Percentiles rank a stretch among this genome's conserved stretches.
phyloP scores from a whole-genome alignment of 768 basidiomycete genomes.

The Amanita thiersii region DNA sequence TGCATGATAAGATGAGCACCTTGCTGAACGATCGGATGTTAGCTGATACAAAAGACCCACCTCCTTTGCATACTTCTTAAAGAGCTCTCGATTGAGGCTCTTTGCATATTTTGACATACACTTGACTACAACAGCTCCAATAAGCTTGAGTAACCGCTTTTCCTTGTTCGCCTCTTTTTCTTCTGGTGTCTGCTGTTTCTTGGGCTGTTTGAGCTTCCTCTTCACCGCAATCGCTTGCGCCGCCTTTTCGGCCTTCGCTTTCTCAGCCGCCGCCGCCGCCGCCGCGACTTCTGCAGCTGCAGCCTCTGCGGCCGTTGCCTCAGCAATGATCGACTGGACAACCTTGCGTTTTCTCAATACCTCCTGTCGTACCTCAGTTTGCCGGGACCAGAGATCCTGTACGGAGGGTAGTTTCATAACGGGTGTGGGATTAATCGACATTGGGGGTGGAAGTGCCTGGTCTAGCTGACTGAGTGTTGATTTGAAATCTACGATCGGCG shows the following conservation, averaged over 20 bases:
- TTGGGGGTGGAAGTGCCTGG: no score
- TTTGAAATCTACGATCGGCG: no score
- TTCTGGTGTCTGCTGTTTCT: slow-evolving; percentile 40
- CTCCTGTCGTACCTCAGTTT: no score
- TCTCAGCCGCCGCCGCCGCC: slow-evolving; percentile 19
- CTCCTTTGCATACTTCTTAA: slow-evolving; percentile 96
- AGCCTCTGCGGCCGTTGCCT: slow-evolving; percentile 22
- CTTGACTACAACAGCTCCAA: slow-evolving; percentile 87
- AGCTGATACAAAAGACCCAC: slow-evolving; percentile 33
- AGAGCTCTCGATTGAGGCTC: slow-evolving; percentile 66
- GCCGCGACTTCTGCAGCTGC: slow-evolving; percentile 21
- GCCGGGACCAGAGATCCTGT: no score
- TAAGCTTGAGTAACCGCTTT: slow-evolving; percentile 73
- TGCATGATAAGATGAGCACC: slow-evolving; percentile 22
- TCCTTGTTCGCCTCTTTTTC: slow-evolving; percentile 69
- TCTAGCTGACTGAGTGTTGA: no score
- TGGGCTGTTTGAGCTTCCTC: slow-evolving; percentile 27
- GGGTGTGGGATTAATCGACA: no score
- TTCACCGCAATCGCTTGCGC: slow-evolving; percentile 20
- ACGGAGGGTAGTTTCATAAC: no score
- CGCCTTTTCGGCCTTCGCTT: slow-evolving; percentile 21
- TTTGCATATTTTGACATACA: slow-evolving; percentile 86
- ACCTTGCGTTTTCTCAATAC: slow-evolving; percentile 15
- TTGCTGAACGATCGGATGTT: neutral
- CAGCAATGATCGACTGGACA: slow-evolving; percentile 26